Percentiles rank a stretch among this genome's conserved stretches.
phyloP scores from a whole-genome alignment of 306 rosid genomes.

The Citrullus mucosospermus region DNA sequence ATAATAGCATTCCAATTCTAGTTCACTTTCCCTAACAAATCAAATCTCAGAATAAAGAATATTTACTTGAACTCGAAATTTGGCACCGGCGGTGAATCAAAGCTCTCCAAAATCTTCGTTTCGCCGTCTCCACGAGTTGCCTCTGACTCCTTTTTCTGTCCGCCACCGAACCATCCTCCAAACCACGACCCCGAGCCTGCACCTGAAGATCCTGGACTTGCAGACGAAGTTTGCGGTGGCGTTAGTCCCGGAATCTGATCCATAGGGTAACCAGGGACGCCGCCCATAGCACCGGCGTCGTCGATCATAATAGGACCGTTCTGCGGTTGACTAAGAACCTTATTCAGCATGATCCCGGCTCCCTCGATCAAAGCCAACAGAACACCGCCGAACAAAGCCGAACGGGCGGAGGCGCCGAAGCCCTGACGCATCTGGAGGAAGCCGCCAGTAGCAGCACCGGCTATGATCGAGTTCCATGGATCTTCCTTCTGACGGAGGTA shows the following conservation, averaged over 20 bases:
- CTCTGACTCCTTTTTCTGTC: slow-evolving; percentile 26
- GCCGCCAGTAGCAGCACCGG: slow-evolving; percentile 83
- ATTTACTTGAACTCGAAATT: slow-evolving; percentile 67
- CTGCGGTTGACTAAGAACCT: slow-evolving; percentile 48
- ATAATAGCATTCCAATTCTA: neutral
- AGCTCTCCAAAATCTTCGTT: slow-evolving; percentile 80
- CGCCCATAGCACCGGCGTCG: slow-evolving; percentile 27
- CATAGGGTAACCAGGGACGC: slow-evolving; percentile 19
- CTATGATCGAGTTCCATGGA: slow-evolving; percentile 80
- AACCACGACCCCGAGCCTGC: slow-evolving; percentile 26
- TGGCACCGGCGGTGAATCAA: slow-evolving; percentile 85
- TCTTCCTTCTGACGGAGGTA: slow-evolving; percentile 82
- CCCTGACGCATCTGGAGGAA: slow-evolving; percentile 84
- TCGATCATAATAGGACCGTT: slow-evolving; percentile 47
- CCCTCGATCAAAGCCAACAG: slow-evolving; percentile 71
- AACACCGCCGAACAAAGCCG: slow-evolving; percentile 59
- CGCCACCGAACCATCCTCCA: slow-evolving; percentile 45
- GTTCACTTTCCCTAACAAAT: neutral
- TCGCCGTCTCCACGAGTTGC: slow-evolving; percentile 42
- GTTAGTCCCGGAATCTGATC: slow-evolving; percentile 21
- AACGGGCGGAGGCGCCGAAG: slow-evolving; percentile 30
- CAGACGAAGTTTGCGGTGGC: slow-evolving; percentile 3
- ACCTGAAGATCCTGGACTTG: slow-evolving; percentile 3
- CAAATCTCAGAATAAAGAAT: neutral
- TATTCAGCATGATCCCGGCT: slow-evolving; percentile 73